Evolutionary conservation across 805 yeast genomes (phyloP).

Genomic region (Yamadazyma insecticola): DNA sequence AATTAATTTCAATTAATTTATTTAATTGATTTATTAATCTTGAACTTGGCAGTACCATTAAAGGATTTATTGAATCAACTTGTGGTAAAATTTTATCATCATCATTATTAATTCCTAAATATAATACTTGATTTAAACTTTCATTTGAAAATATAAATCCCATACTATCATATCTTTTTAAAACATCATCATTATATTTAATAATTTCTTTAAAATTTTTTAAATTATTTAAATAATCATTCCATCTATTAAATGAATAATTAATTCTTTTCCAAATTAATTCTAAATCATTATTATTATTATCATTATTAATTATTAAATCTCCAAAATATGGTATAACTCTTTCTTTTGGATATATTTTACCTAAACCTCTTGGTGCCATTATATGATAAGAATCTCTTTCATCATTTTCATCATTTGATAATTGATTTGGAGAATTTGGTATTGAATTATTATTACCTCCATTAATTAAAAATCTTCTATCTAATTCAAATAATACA

Average conservation of each 20-base stretch:
- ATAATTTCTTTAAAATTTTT: slow-evolving; percentile 39
- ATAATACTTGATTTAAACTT: slow-evolving; percentile 38
- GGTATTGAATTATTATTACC: slow-evolving; percentile 17
- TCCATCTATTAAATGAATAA: slow-evolving; percentile 80
- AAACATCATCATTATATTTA: slow-evolving; percentile 35
- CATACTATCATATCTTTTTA: slow-evolving; percentile 36
- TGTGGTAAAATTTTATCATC: slow-evolving; percentile 16
- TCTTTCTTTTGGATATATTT: slow-evolving; percentile 64
- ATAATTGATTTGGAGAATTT: slow-evolving; percentile 5
- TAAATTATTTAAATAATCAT: slow-evolving; percentile 54
- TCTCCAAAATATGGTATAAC: slow-evolving; percentile 93
- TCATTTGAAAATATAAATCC: slow-evolving; percentile 42
- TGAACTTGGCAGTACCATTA: slow-evolving; percentile 1
- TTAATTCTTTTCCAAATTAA: slow-evolving; percentile 62
- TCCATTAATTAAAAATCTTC: slow-evolving; percentile 53
- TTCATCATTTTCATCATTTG: slow-evolving; percentile 2
- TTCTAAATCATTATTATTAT: slow-evolving; percentile 52
- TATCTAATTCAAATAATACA: slow-evolving; percentile 81
- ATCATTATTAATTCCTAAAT: slow-evolving; percentile 35
- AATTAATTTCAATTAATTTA: slow-evolving; percentile 39
- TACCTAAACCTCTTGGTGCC: slow-evolving; percentile 86
- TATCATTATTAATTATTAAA: slow-evolving; percentile 44
- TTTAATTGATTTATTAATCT: slow-evolving; percentile 37
- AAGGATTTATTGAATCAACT: slow-evolving; percentile 1
- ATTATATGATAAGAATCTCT: slow-evolving; percentile 64